These are phyloP conservation scores for Tuber microsphaerosporum DNA, from an alignment of 495 filamentous ascomycete species.

Conservation along the genomic window DNA sequence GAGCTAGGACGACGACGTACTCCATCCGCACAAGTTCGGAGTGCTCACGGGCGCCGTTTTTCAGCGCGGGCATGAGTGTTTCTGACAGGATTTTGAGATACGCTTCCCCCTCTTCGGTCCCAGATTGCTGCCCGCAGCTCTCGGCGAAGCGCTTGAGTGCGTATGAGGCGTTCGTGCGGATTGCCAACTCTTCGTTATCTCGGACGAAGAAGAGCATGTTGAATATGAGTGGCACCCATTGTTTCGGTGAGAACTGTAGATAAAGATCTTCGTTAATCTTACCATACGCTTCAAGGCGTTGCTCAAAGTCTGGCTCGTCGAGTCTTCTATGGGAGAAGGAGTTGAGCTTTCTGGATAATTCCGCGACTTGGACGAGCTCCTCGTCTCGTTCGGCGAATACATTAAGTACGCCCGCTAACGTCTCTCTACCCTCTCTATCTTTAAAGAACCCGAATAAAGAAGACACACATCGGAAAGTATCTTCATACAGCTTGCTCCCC, in stretches of 20 bases:
- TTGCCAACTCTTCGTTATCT: constrained; percentile 78
- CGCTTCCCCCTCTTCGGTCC: constrained; percentile 43
- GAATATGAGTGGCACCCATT: constrained; percentile 84
- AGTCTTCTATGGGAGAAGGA: constrained; percentile 60
- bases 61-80: constrained; percentile 66
- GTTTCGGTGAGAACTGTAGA: constrained; percentile 55
- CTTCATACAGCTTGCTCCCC: constrained; percentile 52
- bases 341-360: constrained; percentile 72
- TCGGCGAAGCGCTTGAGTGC: constrained; percentile 75
- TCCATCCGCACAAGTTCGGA: constrained; percentile 82
- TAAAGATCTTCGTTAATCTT: constrained; percentile 56
- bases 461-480: constrained; percentile 57
- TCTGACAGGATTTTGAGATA: constrained; percentile 53
- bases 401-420: constrained; percentile 62
- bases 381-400: constrained; percentile 60
- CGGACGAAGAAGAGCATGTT: constrained; percentile 86
- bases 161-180: constrained; percentile 73
- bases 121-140: constrained; percentile 45
- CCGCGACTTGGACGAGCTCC: constrained; percentile 56
- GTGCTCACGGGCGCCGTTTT: constrained; percentile 61
- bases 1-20: constrained; percentile 67
- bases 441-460: constrained; percentile 81
- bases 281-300: constrained; percentile 68
- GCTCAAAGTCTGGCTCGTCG: constrained; percentile 79
- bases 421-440: constrained; percentile 63